Evolutionary conservation across 2,329 filamentous ascomycete species (phyloP).

Genomic region (Colletotrichum sp.): DNA sequence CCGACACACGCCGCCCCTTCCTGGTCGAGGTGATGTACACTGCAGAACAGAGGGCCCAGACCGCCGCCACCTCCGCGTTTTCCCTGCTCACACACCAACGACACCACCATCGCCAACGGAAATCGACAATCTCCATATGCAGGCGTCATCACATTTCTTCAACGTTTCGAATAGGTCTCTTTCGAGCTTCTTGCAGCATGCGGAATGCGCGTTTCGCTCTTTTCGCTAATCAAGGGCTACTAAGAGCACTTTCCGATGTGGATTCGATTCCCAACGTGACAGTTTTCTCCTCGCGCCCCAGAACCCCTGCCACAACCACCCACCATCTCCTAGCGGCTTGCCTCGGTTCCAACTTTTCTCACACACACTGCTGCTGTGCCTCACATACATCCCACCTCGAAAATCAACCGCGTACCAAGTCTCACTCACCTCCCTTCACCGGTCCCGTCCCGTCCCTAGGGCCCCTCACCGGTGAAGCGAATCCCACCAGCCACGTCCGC

Average conservation of each 20-base stretch:
- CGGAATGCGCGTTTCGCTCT: background rate
- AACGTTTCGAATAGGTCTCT: background rate
- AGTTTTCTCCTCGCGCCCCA: conserved; percentile 7
- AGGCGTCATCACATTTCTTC: background rate
- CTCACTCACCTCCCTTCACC: conserved; percentile 16
- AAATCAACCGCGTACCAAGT: background rate
- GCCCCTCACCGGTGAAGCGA: conserved; percentile 18
- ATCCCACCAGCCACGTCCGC: conserved; percentile 5
- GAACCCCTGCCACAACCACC: background rate
- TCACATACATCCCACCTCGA: background rate
- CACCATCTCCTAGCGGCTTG: background rate
- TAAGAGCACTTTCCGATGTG: background rate
- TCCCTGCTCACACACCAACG: background rate
- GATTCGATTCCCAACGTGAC: background rate
- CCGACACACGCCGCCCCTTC: background rate
- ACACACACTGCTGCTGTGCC: background rate
- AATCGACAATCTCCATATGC: background rate
- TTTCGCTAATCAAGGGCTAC: background rate
- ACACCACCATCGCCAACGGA: background rate
- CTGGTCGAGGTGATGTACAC: background rate
- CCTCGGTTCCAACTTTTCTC: background rate
- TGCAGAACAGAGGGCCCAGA: background rate
- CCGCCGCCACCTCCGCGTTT: conserved; percentile 4
- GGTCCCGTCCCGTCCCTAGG: conserved; percentile 18
- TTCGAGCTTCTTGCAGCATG: conserved; percentile 7